A percentile compares a stretch with the other conserved stretches of the same genome.
phyloP scores from a whole-genome alignment of 2,329 filamentous ascomycete species.

The Akanthomyces uredinophilus region DNA sequence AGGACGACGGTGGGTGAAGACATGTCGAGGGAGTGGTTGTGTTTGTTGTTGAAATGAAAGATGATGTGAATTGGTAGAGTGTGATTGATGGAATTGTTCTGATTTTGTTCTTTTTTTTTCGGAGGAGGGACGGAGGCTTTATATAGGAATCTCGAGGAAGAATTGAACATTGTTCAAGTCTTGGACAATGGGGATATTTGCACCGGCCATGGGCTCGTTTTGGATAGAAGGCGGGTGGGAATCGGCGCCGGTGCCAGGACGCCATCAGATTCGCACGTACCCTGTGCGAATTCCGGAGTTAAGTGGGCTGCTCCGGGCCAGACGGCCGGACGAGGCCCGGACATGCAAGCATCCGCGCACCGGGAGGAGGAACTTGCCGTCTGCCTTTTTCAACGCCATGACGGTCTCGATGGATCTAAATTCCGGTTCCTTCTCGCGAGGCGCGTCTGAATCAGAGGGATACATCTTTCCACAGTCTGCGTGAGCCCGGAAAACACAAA shows the following conservation, averaged over 20 bases:
- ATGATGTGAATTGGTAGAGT: neutral
- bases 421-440: neutral
- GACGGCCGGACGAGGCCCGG: neutral
- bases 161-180: neutral
- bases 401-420: too few relatives aligned
- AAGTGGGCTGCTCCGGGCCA: neutral
- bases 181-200: neutral
- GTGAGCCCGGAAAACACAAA: too few relatives aligned
- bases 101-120: neutral
- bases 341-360: neutral
- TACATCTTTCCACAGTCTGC: too few relatives aligned
- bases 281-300: slow-evolving; percentile 4
- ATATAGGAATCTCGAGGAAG: neutral
- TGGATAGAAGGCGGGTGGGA: neutral
- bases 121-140: neutral
- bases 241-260: neutral
- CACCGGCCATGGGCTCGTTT: neutral
- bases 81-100: neutral
- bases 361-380: neutral
- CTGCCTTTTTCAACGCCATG: neutral
- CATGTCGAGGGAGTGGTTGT: neutral
- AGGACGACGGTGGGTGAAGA: neutral
- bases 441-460: too few relatives aligned
- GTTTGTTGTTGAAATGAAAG: neutral
- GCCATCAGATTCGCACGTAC: neutral